phyloP scores from a whole-genome alignment of 2,329 filamentous ascomycete genomes.

The Aspergillus neotritici region DNA sequence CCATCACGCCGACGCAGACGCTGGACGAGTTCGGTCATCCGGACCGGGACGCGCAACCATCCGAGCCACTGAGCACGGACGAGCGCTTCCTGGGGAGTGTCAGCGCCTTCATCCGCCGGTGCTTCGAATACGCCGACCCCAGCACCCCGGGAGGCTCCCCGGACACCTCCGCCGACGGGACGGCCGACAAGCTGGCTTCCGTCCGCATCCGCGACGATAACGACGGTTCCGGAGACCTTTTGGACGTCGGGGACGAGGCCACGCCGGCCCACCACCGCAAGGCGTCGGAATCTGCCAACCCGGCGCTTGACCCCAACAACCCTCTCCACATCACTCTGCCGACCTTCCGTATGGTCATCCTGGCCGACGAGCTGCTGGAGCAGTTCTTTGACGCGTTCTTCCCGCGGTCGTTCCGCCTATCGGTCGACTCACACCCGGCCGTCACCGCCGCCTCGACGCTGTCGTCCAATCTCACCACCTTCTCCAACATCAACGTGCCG shows the following conservation, averaged over 20 bases:
- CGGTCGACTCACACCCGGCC: slow-evolving; percentile 54
- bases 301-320: slow-evolving; percentile 84
- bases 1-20: slow-evolving; percentile 60
- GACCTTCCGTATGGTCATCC: slow-evolving; percentile 96
- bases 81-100: slow-evolving; percentile 90
- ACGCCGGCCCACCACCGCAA: slow-evolving; percentile 48
- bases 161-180: slow-evolving; percentile 13
- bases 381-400: slow-evolving; percentile 98
- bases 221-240: slow-evolving; percentile 37
- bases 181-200: slow-evolving; percentile 45
- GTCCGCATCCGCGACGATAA: slow-evolving; percentile 75
- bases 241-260: slow-evolving; percentile 36
- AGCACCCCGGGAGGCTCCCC: slow-evolving; percentile 61
- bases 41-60: slow-evolving; percentile 25
- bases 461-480: slow-evolving; percentile 74
- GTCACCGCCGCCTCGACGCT: slow-evolving; percentile 44
- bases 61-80: slow-evolving; percentile 54
- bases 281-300: slow-evolving; percentile 73
- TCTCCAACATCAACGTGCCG: slow-evolving; percentile 61
- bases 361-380: slow-evolving; percentile 91
- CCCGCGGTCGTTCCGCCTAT: slow-evolving; percentile 83
- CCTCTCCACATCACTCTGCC: slow-evolving; percentile 93
- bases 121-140: slow-evolving; percentile 96
- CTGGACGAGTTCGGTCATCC: slow-evolving; percentile 46
- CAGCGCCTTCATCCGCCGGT: slow-evolving; percentile 89